Conservation (phyloP, 2,329 filamentous ascomycete genomes). For the Ascochyta rabiei region DNA sequence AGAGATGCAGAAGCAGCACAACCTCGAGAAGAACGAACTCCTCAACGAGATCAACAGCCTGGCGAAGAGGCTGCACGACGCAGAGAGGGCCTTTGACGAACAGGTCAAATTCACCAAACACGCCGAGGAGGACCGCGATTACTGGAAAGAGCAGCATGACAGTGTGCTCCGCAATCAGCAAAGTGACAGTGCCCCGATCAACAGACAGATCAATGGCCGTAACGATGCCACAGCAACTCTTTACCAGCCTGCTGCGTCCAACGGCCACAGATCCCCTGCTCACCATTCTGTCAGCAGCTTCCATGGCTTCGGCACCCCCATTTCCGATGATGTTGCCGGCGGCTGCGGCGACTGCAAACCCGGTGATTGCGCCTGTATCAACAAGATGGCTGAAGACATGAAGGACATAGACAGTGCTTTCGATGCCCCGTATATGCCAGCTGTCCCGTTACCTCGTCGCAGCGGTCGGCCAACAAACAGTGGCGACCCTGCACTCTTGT, state of each 20-base stretch:
- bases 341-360: conserved; percentile 39
- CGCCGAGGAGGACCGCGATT: conserved; percentile 19
- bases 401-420: conserved; percentile 16
- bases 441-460: conserved; percentile 24
- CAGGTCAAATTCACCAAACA: conserved; percentile 7
- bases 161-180: conserved; percentile 10
- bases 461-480: conserved; percentile 8
- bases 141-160: conserved; percentile 20
- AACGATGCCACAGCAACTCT: conserved; percentile 14
- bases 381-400: conserved; percentile 34
- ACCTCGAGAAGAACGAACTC: conserved; percentile 19
- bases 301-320: conserved; percentile 24
- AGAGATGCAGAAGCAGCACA: conserved; percentile 17
- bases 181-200: conserved; percentile 7
- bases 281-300: conserved; percentile 20
- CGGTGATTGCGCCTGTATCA: conserved; percentile 43
- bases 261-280: conserved; percentile 5
- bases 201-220: conserved; percentile 12
- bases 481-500: conserved; percentile 12
- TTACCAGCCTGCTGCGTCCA: conserved; percentile 4
- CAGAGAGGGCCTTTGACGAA: conserved; percentile 4
- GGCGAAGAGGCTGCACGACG: conserved; percentile 12
- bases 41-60: conserved; percentile 15
- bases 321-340: conserved; percentile 17
- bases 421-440: conserved; percentile 28